Conservation (phyloP, 73 alveolate species). For the Tetrahymena elliotti region DNA sequence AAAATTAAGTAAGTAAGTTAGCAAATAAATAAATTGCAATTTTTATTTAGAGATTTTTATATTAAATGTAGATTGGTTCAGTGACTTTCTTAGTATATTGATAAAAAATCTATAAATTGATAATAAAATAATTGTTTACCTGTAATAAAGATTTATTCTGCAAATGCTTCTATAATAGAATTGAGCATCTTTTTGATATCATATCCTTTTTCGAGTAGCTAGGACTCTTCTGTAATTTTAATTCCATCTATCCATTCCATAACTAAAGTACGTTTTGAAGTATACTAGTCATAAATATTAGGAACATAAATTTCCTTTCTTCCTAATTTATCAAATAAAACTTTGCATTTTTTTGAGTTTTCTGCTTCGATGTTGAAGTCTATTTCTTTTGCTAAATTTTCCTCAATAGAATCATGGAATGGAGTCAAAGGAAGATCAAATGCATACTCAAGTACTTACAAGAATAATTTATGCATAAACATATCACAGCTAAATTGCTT, state of each 20-base stretch:
- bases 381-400: constrained; percentile 45
- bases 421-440: constrained; percentile 30
- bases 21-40: too few relatives aligned
- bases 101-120: too few relatives aligned
- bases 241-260: constrained; percentile 65
- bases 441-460: constrained; percentile 13
- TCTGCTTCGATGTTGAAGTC: constrained; percentile 52
- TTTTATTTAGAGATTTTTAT: neutral
- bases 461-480: constrained; percentile 41
- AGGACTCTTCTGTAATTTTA: constrained; percentile 54
- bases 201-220: constrained; percentile 18
- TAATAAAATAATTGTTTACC: neutral
- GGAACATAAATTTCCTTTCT: constrained; percentile 51
- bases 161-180: constrained; percentile 58
- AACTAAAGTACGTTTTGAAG: constrained; percentile 35
- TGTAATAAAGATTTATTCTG: constrained; percentile 56
- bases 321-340: constrained; percentile 4
- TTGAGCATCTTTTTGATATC: constrained; percentile 40
- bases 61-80: neutral
- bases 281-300: neutral
- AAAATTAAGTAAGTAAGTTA: too few relatives aligned
- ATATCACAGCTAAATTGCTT: constrained; percentile 50
- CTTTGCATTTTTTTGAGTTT: constrained; percentile 51
- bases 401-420: constrained; percentile 40
- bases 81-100: neutral